These are phyloP conservation scores for Xanthoparmelia taractica DNA, from an alignment of 495 filamentous ascomycete genomes.

Conservation along the genomic window DNA sequence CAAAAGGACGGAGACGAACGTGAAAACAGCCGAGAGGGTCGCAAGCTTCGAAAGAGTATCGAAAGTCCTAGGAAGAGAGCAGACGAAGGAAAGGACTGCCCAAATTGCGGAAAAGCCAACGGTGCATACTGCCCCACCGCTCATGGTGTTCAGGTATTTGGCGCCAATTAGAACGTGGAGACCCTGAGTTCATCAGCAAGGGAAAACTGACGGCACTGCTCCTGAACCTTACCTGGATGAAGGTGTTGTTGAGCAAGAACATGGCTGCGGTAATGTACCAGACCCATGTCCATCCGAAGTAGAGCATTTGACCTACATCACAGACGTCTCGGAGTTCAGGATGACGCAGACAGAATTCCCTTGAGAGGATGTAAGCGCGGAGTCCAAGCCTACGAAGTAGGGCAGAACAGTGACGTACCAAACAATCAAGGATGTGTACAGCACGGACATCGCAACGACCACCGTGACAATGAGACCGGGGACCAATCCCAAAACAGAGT, in stretches of 20 bases:
- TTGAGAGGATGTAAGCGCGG: slow-evolving; percentile 25
- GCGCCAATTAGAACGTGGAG: slow-evolving; percentile 73
- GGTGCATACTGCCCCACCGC: slow-evolving; percentile 55
- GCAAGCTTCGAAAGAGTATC: slow-evolving; percentile 65
- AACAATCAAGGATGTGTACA: slow-evolving; percentile 77
- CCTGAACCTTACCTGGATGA: slow-evolving; percentile 52
- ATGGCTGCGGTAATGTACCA: slow-evolving; percentile 81
- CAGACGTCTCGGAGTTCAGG: slow-evolving; percentile 85
- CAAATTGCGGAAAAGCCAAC: slow-evolving; percentile 65
- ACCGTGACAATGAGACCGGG: slow-evolving; percentile 77
- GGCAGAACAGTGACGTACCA: slow-evolving; percentile 44
- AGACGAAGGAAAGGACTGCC: slow-evolving; percentile 61
- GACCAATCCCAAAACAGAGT: slow-evolving; percentile 78
- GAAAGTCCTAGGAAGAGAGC: slow-evolving; percentile 77
- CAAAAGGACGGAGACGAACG: slow-evolving; percentile 75
- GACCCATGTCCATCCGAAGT: slow-evolving; percentile 67
- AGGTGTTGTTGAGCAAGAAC: slow-evolving; percentile 88
- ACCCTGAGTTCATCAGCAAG: slow-evolving; percentile 39
- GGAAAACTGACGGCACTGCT: neutral
- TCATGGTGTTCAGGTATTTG: slow-evolving; percentile 81
- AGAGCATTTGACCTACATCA: slow-evolving; percentile 83
- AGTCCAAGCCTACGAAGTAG: neutral
- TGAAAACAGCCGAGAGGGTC: slow-evolving; percentile 69
- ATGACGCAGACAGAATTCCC: slow-evolving; percentile 79
- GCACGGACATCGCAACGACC: slow-evolving; percentile 61